Evolutionary conservation across 2,329 filamentous ascomycete genomes (phyloP).

Genomic region (Stemphylium beticola): DNA sequence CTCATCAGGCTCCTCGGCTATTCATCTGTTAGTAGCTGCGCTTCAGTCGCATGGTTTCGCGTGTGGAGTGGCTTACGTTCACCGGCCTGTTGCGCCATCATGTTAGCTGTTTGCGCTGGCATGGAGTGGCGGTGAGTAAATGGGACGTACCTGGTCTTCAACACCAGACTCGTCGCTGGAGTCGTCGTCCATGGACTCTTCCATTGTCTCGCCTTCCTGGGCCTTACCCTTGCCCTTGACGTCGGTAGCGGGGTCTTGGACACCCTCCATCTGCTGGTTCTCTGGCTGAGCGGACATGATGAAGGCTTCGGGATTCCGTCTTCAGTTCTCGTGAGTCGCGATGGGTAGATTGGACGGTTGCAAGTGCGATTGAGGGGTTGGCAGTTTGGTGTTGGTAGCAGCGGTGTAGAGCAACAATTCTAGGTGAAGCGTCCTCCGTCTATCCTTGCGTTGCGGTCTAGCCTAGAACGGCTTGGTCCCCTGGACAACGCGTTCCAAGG

Average conservation of each 20-base stretch:
- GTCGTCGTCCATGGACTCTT: conserved; percentile 75
- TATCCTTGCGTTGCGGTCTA: conserved; percentile 16
- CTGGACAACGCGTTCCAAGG: conserved; percentile 17
- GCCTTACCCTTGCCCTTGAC: conserved; percentile 92
- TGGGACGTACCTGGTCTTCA: conserved; percentile 60
- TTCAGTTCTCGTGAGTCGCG: conserved; percentile 1
- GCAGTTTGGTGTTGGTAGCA: conserved; percentile 29
- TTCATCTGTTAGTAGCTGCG: conserved; percentile 25
- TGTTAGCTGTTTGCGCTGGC: conserved; percentile 36
- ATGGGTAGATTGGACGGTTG: neutral
- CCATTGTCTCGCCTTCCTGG: conserved; percentile 65
- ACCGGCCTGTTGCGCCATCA: conserved; percentile 26
- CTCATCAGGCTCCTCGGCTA: conserved; percentile 71
- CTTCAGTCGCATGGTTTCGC: conserved; percentile 11
- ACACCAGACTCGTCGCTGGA: conserved; percentile 72
- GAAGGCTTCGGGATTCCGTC: conserved; percentile 11
- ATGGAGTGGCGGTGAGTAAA: neutral
- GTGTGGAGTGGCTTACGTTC: conserved; percentile 42
- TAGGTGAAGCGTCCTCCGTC: conserved; percentile 28
- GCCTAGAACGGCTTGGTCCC: conserved; percentile 4
- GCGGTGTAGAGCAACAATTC: conserved; percentile 26
- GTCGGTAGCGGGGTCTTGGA: conserved; percentile 52
- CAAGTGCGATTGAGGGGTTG: conserved; percentile 21
- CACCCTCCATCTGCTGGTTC: conserved; percentile 48
- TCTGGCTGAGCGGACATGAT: conserved; percentile 43